phyloP scores from a whole-genome alignment of 768 basidiomycete genomes.

The Mycena belliarum region DNA sequence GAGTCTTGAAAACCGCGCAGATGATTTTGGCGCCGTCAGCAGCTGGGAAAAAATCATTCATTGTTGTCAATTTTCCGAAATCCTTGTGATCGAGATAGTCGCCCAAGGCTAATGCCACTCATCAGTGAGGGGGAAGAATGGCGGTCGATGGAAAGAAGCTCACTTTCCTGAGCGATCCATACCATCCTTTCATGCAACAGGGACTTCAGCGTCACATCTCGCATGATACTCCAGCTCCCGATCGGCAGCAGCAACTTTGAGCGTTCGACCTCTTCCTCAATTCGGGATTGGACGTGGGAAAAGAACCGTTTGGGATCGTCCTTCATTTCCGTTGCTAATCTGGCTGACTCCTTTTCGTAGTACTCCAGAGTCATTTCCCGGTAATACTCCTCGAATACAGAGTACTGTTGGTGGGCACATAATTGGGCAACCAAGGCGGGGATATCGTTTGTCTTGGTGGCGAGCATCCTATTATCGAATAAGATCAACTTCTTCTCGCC shows the following conservation, averaged over 20 bases:
- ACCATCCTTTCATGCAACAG: slow-evolving; percentile 45
- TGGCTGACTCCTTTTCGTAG: slow-evolving; percentile 53
- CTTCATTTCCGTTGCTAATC: slow-evolving; percentile 36
- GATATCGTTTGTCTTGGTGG: slow-evolving; percentile 31
- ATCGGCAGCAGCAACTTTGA: slow-evolving; percentile 51
- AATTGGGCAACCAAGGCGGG: slow-evolving; percentile 58
- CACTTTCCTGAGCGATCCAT: slow-evolving; percentile 39
- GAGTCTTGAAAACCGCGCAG: slow-evolving; percentile 58
- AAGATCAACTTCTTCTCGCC: slow-evolving; percentile 4
- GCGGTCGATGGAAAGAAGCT: slow-evolving; percentile 15
- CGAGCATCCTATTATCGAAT: slow-evolving; percentile 38
- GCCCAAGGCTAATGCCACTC: slow-evolving; percentile 46
- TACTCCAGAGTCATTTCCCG: slow-evolving; percentile 50
- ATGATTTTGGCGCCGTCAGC: slow-evolving; percentile 57
- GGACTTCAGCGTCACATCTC: slow-evolving; percentile 55
- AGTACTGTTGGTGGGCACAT: slow-evolving; percentile 56
- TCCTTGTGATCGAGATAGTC: slow-evolving; percentile 51
- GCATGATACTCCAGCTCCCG: slow-evolving; percentile 49
- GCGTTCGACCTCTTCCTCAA: slow-evolving; percentile 60
- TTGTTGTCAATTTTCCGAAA: slow-evolving; percentile 41
- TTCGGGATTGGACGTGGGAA: slow-evolving; percentile 42
- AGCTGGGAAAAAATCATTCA: slow-evolving; percentile 65
- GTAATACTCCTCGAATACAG: slow-evolving; percentile 58
- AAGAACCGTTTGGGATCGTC: slow-evolving; percentile 56
- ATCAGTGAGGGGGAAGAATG: not conserved